Evolutionary conservation across 2,329 filamentous ascomycete genomes (phyloP).

Genomic region (Biscogniauxia marginata): DNA sequence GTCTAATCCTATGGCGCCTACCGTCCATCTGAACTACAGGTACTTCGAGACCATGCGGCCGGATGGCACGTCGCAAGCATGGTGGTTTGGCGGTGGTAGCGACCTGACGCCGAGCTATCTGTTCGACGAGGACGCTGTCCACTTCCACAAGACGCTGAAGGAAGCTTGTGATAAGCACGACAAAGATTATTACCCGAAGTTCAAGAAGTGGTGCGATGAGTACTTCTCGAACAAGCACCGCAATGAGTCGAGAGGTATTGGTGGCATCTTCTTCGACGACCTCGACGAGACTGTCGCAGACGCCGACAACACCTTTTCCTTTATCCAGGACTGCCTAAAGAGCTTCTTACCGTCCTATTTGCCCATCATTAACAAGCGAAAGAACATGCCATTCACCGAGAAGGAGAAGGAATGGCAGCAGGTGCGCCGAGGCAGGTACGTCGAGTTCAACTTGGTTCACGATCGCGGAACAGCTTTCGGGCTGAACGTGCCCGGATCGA

Average conservation of each 20-base stretch:
- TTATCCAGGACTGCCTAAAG: constrained; percentile 79
- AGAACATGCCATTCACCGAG: constrained; percentile 86
- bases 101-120: constrained; percentile 92
- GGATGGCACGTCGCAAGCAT: constrained; percentile 77
- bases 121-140: constrained; percentile 94
- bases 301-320: constrained; percentile 85
- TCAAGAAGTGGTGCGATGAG: constrained; percentile 98
- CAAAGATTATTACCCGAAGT: constrained; percentile 84
- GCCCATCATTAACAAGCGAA: constrained; percentile 82
- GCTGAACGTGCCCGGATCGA: constrained; percentile 83
- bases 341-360: constrained; percentile 90
- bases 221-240: constrained; percentile 96
- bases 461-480: constrained; percentile 95
- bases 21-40: constrained; percentile 95
- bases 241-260: constrained; percentile 79
- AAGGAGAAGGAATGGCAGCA: constrained; percentile 97
- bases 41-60: constrained; percentile 96
- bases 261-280: constrained; percentile 98
- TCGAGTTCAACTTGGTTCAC: constrained; percentile 98
- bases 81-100: constrained; percentile 98
- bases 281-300: constrained; percentile 84
- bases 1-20: constrained; percentile 93
- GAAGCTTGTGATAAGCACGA: constrained; percentile 91
- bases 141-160: constrained; percentile 95
- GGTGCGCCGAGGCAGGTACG: constrained; percentile 87